Evolutionary conservation across 306 rosid genomes (phyloP).

Genomic region (Ceratonia siliqua): DNA sequence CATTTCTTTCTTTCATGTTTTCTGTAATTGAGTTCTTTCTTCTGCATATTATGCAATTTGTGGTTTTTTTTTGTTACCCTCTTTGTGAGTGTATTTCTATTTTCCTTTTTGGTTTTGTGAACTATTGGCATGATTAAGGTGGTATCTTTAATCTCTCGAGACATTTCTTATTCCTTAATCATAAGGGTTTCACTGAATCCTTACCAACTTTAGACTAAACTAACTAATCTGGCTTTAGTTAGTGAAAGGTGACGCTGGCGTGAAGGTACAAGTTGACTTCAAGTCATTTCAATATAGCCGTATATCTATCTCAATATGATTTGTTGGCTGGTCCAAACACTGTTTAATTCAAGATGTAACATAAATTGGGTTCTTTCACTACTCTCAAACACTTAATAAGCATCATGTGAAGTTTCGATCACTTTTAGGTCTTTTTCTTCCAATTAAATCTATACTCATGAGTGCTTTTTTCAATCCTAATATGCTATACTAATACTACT

Average conservation of each 20-base stretch:
- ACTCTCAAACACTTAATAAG: constrained; percentile 35
- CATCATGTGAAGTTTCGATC: constrained; percentile 41
- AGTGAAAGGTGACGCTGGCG: constrained; percentile 48
- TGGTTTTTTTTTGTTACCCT: too few species aligned
- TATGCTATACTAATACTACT: constrained; percentile 29
- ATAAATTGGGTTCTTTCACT: constrained; percentile 8
- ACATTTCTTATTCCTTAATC: constrained; percentile 59
- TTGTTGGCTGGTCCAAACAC: constrained; percentile 30
- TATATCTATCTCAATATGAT: constrained; percentile 30
- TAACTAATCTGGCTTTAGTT: constrained; percentile 26
- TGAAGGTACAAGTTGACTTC: constrained; percentile 48
- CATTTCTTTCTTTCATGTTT: too few species aligned
- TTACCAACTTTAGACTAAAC: constrained; percentile 52
- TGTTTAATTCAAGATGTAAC: constrained; percentile 22
- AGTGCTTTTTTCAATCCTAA: constrained; percentile 38
- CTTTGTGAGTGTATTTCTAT: too few species aligned
- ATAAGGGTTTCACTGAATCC: constrained; percentile 57
- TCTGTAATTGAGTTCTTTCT: too few species aligned
- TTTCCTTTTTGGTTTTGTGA: too few species aligned
- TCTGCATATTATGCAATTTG: too few species aligned
- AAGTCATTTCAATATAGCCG: constrained; percentile 32
- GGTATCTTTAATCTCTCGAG: constrained; percentile 39
- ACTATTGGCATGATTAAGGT: too few species aligned
- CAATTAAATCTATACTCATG: constrained; percentile 9
- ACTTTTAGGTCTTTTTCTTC: constrained; percentile 24